Evolutionary conservation across 805 yeast species (phyloP).

Genomic region (Barnettozyma siamensis): DNA sequence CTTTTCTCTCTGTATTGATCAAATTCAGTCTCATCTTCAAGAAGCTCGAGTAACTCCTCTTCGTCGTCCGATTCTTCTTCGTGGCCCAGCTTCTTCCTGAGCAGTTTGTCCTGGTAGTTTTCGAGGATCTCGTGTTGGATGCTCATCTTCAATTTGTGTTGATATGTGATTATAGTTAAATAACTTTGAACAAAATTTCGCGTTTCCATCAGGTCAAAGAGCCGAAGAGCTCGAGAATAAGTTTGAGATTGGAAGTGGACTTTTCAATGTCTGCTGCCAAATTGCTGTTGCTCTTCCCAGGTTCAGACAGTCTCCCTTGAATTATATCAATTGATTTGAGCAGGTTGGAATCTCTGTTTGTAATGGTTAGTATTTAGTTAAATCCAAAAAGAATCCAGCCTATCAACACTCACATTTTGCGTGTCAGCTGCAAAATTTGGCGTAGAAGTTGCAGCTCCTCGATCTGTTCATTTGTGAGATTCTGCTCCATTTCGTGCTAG

Average conservation of each 20-base stretch:
- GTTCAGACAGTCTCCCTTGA: neutral
- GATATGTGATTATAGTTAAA: too few species aligned
- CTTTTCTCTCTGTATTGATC: slow-evolving; percentile 57
- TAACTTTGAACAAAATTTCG: too few species aligned
- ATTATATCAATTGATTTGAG: slow-evolving; percentile 1
- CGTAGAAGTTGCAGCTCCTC: slow-evolving; percentile 4
- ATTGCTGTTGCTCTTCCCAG: neutral
- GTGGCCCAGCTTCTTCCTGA: slow-evolving; percentile 17
- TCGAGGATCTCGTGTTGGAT: slow-evolving; percentile 26
- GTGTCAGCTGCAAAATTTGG: slow-evolving; percentile 5
- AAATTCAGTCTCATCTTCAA: slow-evolving; percentile 45
- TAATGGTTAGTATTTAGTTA: neutral
- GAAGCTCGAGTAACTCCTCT: slow-evolving; percentile 39
- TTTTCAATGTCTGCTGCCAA: slow-evolving; percentile 1
- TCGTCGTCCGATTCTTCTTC: slow-evolving; percentile 28
- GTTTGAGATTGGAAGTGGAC: slow-evolving; percentile 2
- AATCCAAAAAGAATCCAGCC: neutral
- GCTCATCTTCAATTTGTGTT: too few species aligned
- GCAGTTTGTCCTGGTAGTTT: slow-evolving; percentile 37
- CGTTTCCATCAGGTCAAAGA: neutral
- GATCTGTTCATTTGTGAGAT: neutral
- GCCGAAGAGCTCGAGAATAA: slow-evolving; percentile 7
- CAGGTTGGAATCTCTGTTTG: slow-evolving; percentile 8
- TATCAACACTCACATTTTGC: slow-evolving; percentile 7
- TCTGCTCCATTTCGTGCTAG: neutral